Evolutionary conservation across 805 yeast genomes (phyloP).

Genomic region (Wickerhamiella brachini): DNA sequence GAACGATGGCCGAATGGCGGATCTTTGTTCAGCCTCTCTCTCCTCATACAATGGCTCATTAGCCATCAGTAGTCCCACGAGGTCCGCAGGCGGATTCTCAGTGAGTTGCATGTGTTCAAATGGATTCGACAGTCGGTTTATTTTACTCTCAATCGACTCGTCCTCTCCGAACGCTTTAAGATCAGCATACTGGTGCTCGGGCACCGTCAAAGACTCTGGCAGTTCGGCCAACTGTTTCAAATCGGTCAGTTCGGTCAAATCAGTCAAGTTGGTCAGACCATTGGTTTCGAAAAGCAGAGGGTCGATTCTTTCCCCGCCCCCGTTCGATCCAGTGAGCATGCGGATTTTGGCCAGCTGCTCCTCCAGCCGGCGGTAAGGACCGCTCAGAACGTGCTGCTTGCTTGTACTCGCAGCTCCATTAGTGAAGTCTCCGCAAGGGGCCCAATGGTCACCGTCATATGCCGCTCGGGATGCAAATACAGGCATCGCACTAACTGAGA

Average conservation of each 20-base stretch:
- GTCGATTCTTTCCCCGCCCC: neutral
- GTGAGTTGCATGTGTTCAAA: neutral
- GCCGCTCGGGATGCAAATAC: neutral
- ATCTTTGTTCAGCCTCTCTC: neutral
- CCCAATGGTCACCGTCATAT: neutral
- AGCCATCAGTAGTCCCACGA: neutral
- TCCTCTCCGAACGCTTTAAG: neutral
- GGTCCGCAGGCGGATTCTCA: neutral
- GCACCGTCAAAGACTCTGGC: neutral
- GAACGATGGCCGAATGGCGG: neutral
- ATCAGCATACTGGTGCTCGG: neutral
- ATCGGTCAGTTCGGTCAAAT: too few species aligned
- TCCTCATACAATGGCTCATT: neutral
- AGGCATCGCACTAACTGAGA: neutral
- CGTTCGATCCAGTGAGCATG: neutral
- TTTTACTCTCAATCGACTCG: neutral
- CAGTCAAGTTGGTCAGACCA: neutral
- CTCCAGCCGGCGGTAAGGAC: neutral
- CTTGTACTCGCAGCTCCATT: neutral
- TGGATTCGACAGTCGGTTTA: neutral
- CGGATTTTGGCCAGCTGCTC: neutral
- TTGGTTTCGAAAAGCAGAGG: neutral
- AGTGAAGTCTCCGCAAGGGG: conserved; percentile 1
- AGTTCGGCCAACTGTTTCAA: neutral
- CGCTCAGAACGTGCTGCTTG: neutral